Conservation (phyloP, 768 basidiomycete species). For the Nidularia sp. region DNA sequence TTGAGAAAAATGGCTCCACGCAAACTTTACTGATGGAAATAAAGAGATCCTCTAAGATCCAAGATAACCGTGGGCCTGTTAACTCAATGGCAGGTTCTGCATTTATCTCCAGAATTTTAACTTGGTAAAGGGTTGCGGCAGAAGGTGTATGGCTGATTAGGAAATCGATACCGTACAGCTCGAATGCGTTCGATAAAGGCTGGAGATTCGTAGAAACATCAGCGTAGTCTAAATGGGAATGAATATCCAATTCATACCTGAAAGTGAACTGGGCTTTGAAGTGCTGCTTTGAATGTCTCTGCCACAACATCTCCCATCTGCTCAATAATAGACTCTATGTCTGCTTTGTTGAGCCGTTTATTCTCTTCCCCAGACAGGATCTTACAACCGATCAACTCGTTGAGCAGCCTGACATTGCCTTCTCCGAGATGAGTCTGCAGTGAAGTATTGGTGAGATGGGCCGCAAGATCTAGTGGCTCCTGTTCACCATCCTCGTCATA, state of each 20-base stretch:
- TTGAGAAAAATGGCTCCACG: conserved; percentile 61
- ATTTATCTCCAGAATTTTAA: conserved; percentile 87
- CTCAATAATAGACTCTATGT: conserved; percentile 43
- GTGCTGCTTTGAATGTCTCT: conserved; percentile 83
- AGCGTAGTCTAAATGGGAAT: neutral
- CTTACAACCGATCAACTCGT: conserved; percentile 70
- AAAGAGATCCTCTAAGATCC: conserved; percentile 83
- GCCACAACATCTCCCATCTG: conserved; percentile 65
- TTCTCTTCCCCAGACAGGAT: conserved; percentile 32
- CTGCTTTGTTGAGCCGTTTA: conserved; percentile 21
- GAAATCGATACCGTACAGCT: conserved; percentile 94
- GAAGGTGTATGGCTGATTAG: conserved; percentile 50
- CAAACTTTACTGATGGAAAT: conserved; percentile 61
- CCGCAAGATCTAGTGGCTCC: conserved; percentile 44
- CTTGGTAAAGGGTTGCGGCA: conserved; percentile 33
- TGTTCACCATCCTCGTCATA: conserved; percentile 14
- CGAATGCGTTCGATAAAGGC: conserved; percentile 89
- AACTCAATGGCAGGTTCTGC: conserved; percentile 95
- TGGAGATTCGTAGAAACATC: conserved; percentile 21
- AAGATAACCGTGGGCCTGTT: conserved; percentile 77
- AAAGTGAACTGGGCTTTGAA: conserved; percentile 79
- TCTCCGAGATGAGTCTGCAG: conserved; percentile 70
- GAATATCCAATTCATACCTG: conserved; percentile 45
- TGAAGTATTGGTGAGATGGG: conserved; percentile 92
- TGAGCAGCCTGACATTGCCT: conserved; percentile 69